phyloP scores from a whole-genome alignment of 768 basidiomycete species.

The Leucosporidium creatinivorum region DNA sequence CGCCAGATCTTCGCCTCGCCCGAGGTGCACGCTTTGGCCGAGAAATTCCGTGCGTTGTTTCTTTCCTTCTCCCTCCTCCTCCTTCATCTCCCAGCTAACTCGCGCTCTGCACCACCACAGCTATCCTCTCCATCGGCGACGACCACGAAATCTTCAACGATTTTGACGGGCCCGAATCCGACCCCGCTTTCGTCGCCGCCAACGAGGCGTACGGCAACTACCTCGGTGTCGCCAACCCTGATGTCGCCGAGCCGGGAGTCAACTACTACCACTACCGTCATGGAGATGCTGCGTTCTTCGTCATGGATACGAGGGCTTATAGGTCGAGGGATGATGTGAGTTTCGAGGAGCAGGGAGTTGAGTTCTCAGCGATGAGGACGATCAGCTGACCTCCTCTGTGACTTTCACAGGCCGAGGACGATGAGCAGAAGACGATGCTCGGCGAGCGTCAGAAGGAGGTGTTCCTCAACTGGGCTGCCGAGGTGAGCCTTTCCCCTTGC shows the following conservation, averaged over 20 bases:
- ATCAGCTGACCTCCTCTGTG: too few species aligned
- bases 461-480: slow-evolving; percentile 57
- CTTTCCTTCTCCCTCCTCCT: neutral
- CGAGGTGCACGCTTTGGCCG: slow-evolving; percentile 61
- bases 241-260: slow-evolving; percentile 8
- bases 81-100: neutral
- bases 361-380: too few species aligned
- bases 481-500: slow-evolving; percentile 36
- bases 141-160: slow-evolving; percentile 42
- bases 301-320: slow-evolving; percentile 64
- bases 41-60: slow-evolving; percentile 59
- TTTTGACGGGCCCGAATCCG: slow-evolving; percentile 49
- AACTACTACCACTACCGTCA: slow-evolving; percentile 53
- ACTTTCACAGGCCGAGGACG: slow-evolving; percentile 32
- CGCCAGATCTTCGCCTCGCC: slow-evolving; percentile 59
- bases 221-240: slow-evolving; percentile 49
- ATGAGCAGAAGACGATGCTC: slow-evolving; percentile 56
- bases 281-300: slow-evolving; percentile 67
- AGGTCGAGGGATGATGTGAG: slow-evolving; percentile 45
- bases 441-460: slow-evolving; percentile 59
- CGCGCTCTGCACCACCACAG: neutral
- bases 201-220: slow-evolving; percentile 57
- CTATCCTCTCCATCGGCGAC: slow-evolving; percentile 51
- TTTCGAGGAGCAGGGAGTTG: too few species aligned
- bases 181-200: slow-evolving; percentile 51